Base-by-base conservation (phyloP, 169 alveolate genomes). In the Plasmodium inui region DNA sequence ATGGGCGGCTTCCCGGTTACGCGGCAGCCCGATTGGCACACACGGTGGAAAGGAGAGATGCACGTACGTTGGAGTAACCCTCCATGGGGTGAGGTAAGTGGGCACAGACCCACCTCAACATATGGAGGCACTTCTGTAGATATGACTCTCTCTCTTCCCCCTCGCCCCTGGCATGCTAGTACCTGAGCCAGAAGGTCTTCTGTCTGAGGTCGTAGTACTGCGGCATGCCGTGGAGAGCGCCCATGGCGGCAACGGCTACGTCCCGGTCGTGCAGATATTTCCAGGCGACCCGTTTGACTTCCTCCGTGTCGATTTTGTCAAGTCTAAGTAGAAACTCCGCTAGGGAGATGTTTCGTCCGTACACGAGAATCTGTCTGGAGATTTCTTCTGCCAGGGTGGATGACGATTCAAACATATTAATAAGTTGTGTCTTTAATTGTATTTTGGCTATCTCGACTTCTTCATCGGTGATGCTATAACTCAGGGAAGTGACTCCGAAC, bases 231-330 rank as follows among this genome's bases (percentile, higher is more conserved):
- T 96, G 98, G 28, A 96, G 78, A 6, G 98, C 97, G 1, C 98
- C 98, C 78, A 96, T 93, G 0, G 97, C 98, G 12, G 97, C 96
- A 67, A 96, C 96, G 0, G 98, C 97, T 78, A 96, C 90, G 82
- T 96, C 97, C 34, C 95, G 44, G 92, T 97, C 98, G 83, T 97
- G 98, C 57, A 97, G 93, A 85, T 96, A 96, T 82, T 97, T 97
- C 98, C 98, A 97, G 19, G 98, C 98, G 30, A 97, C 98, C 53
- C 98, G 72, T 78, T 97, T 97, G 30, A 97, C 96, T 85, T 97
- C 98, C 73, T 97, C 98, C 6, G 98, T 96, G 92, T 97, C 98
- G 26, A 97, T 97, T 61, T 92, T 95, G 70, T 97, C 96, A 53
- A 97, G 94, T 34, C 98, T 95, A 37, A 90, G 57, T 37, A 97